These are phyloP conservation scores for Truncatella angustata DNA, from an alignment of 2,329 filamentous ascomycete species.

Conservation along the genomic window DNA sequence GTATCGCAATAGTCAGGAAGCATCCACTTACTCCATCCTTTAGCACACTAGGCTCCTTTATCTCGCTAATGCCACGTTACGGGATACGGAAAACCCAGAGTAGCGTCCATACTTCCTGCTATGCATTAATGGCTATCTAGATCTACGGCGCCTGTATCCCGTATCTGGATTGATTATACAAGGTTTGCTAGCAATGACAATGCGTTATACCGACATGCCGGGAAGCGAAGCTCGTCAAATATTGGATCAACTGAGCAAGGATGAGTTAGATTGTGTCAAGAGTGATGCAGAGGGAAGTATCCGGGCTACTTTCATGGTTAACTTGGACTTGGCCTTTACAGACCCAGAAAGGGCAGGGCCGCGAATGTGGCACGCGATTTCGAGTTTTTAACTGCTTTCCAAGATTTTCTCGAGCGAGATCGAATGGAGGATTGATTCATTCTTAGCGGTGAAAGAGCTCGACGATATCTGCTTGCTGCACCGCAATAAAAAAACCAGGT, in stretches of 20 bases:
- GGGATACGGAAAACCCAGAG: constrained; percentile 24
- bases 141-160: constrained; percentile 31
- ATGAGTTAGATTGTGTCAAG: constrained; percentile 15
- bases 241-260: constrained; percentile 26
- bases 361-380: no score
- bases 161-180: constrained; percentile 33
- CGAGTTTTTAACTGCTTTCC: no score
- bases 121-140: constrained; percentile 37
- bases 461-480: no score
- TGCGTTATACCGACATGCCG: constrained; percentile 31
- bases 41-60: constrained; percentile 41
- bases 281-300: constrained; percentile 27
- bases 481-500: no score
- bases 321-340: constrained; percentile 33
- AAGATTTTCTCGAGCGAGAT: no score
- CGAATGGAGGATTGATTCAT: no score
- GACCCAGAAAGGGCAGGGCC: no score
- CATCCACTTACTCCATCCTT: constrained; percentile 34
- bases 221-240: constrained; percentile 27
- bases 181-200: constrained; percentile 34
- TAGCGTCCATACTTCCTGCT: constrained; percentile 35
- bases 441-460: no score
- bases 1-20: constrained; percentile 31
- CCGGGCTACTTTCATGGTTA: constrained; percentile 35
- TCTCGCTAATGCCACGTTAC: constrained; percentile 35